phyloP scores from a whole-genome alignment of 164 flowering plant genomes.

The Berberis thunbergii region DNA sequence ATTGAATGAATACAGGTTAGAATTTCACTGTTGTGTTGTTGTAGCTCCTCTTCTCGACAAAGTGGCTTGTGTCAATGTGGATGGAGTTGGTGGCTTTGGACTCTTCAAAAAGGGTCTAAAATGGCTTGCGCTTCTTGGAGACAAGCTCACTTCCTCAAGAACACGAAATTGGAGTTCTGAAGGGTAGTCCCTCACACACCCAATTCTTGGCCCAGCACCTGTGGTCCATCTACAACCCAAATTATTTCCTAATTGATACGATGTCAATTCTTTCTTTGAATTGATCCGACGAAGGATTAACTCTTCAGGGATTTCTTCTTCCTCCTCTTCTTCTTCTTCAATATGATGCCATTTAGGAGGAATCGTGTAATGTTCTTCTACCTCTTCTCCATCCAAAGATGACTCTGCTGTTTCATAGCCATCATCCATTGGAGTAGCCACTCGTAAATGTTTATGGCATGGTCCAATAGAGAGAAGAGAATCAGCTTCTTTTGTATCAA shows the following conservation, averaged over 20 bases:
- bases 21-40: constrained; percentile 1
- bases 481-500: constrained; percentile 9
- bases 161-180: constrained; percentile 54
- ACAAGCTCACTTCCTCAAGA: constrained; percentile 58
- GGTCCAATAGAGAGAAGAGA: constrained; percentile 5
- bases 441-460: neutral
- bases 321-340: constrained; percentile 13
- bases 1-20: neutral
- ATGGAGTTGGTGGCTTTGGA: constrained; percentile 6
- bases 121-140: constrained; percentile 45
- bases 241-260: constrained; percentile 65
- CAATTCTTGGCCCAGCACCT: constrained; percentile 81
- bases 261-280: constrained; percentile 46
- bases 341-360: constrained; percentile 14
- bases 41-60: constrained; percentile 14
- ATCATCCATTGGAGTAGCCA: constrained; percentile 14
- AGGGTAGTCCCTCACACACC: constrained; percentile 78
- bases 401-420: constrained; percentile 31
- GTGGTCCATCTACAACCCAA: constrained; percentile 75
- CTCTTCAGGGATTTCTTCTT: constrained; percentile 34
- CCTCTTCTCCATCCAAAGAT: constrained; percentile 11
- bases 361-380: constrained; percentile 9
- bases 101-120: constrained; percentile 9
- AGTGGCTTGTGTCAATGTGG: neutral
- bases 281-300: constrained; percentile 51